phyloP scores from a whole-genome alignment of 2,329 filamentous ascomycete genomes.

The Colletotrichum sp. region DNA sequence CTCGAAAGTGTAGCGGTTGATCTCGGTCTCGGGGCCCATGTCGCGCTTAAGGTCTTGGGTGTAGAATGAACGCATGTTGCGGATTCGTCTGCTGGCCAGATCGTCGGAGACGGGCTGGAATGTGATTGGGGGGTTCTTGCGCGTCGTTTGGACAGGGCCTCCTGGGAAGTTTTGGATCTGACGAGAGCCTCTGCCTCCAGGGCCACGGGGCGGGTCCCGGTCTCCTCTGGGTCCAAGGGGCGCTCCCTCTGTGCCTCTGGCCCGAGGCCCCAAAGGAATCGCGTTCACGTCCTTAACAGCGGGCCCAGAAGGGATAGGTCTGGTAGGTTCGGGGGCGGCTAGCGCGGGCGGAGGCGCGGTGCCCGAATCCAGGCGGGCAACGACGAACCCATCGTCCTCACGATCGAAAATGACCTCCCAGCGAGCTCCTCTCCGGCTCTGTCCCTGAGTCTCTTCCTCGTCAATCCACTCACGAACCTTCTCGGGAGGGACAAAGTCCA shows the following conservation, averaged over 20 bases:
- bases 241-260: conserved; percentile 20
- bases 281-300: conserved; percentile 31
- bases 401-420: conserved; percentile 79
- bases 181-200: conserved; percentile 24
- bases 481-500: conserved; percentile 86
- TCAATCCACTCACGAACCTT: conserved; percentile 77
- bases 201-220: conserved; percentile 36
- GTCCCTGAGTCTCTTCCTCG: conserved; percentile 59
- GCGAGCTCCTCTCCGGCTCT: conserved; percentile 49
- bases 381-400: conserved; percentile 58
- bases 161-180: conserved; percentile 22
- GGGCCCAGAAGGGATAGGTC: conserved; percentile 13
- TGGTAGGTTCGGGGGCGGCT: conserved; percentile 14
- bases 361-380: conserved; percentile 53
- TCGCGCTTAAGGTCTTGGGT: conserved; percentile 44
- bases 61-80: conserved; percentile 57
- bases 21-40: conserved; percentile 51
- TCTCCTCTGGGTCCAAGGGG: conserved; percentile 44
- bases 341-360: neutral
- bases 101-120: conserved; percentile 67
- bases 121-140: conserved; percentile 44
- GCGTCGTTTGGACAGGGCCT: conserved; percentile 39
- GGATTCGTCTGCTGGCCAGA: conserved; percentile 68
- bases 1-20: conserved; percentile 78
- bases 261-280: conserved; percentile 40